phyloP scores from a whole-genome alignment of 345 rosid genomes.

The Linum trigynum region DNA sequence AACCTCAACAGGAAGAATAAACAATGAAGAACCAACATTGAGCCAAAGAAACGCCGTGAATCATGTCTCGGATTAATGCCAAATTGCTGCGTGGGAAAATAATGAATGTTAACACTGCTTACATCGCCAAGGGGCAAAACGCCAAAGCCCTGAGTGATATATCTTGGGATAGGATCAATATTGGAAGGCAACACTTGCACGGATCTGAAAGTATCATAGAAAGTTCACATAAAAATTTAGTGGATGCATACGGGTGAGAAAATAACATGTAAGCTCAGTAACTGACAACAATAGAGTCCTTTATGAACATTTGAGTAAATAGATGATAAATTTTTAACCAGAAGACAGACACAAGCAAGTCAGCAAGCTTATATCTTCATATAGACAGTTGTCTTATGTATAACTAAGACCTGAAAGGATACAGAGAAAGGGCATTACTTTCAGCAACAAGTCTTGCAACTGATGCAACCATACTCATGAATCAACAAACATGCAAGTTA shows the following conservation, averaged over 20 bases:
- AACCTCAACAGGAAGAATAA: background rate
- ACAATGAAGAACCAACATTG: background rate
- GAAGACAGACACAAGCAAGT: too few species aligned
- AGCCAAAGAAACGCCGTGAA: background rate
- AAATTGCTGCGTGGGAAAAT: background rate
- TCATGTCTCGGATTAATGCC: background rate
- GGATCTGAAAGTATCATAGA: slow-evolving; percentile 38
- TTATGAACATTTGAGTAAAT: too few species aligned
- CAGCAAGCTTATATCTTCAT: too few species aligned
- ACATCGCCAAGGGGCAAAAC: slow-evolving; percentile 63
- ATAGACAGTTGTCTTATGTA: too few species aligned
- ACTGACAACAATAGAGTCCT: background rate
- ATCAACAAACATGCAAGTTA: too few species aligned
- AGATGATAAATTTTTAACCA: too few species aligned
- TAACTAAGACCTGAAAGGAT: too few species aligned
- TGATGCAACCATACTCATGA: too few species aligned
- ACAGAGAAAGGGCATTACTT: too few species aligned
- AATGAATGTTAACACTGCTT: slow-evolving; percentile 20
- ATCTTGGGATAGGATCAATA: slow-evolving; percentile 78
- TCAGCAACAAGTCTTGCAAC: too few species aligned
- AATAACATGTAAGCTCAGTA: background rate
- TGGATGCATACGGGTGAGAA: background rate
- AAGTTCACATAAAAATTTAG: slow-evolving; percentile 1
- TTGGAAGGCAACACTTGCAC: slow-evolving; percentile 40
- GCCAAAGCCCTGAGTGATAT: slow-evolving; percentile 55